phyloP scores from a whole-genome alignment of 225 moss, liverwort and hornwort genomes.

The Physcomitrellopsis africana region DNA sequence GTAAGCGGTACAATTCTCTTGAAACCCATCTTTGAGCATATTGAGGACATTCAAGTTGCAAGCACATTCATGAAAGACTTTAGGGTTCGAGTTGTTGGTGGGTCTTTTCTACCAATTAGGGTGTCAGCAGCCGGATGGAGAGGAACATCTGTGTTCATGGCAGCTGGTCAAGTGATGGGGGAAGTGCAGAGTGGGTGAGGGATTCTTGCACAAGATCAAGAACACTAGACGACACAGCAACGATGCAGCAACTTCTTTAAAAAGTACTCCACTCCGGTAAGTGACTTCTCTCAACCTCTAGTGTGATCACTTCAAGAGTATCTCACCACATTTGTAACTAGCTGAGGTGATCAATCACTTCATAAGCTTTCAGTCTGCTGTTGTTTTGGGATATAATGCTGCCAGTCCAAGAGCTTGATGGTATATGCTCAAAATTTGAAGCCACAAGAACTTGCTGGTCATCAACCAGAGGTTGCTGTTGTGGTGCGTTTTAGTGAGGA shows the following conservation, averaged over 20 bases:
- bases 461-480: neutral
- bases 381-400: neutral
- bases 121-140: slow-evolving; percentile 24
- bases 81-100: neutral
- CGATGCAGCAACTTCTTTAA: slow-evolving; percentile 57
- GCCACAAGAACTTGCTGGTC: no score
- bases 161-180: slow-evolving; percentile 41
- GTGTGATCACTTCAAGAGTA: neutral
- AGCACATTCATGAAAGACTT: no score
- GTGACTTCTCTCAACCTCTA: neutral
- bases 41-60: neutral
- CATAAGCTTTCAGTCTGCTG: neutral
- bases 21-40: neutral
- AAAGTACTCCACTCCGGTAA: slow-evolving; percentile 42
- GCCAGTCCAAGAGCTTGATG: neutral
- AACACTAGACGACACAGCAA: slow-evolving; percentile 42
- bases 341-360: neutral
- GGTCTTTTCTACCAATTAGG: slow-evolving; percentile 17
- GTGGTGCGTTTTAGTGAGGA: neutral
- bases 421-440: neutral
- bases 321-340: neutral
- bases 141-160: slow-evolving; percentile 32
- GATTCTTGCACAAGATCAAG: slow-evolving; percentile 56
- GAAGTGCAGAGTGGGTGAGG: slow-evolving; percentile 65
- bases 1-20: slow-evolving; percentile 14